Conservation (phyloP, 202 grass and related monocot species). For the Brachypodium distachyon region DNA sequence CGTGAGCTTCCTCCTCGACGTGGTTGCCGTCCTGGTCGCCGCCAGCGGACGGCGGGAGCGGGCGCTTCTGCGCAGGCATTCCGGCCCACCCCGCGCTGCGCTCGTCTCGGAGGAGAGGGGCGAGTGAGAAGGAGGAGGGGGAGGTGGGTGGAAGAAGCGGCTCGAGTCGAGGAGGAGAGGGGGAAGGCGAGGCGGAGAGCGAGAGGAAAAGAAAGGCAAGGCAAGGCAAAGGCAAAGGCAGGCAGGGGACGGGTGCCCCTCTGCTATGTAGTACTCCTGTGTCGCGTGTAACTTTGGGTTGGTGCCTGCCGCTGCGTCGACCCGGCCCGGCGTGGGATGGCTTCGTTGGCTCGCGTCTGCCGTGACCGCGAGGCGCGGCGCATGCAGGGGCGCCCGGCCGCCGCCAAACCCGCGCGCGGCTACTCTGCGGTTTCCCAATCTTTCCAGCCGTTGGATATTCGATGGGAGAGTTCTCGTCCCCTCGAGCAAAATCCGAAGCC, state of each 20-base stretch:
- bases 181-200: conserved; percentile 54
- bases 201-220: conserved; percentile 27
- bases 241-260: background rate
- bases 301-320: background rate
- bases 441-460: too few species aligned
- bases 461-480: too few species aligned
- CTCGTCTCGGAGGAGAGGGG: conserved; percentile 2
- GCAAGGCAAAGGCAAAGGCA: background rate
- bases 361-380: too few species aligned
- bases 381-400: too few species aligned
- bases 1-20: conserved; percentile 23
- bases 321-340: background rate
- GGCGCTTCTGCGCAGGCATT: conserved; percentile 94
- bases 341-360: too few species aligned
- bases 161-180: conserved; percentile 32
- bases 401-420: too few species aligned
- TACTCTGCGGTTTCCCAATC: too few species aligned
- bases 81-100: conserved; percentile 2
- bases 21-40: background rate
- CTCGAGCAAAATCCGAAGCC: too few species aligned
- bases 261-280: background rate
- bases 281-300: conserved; percentile 21
- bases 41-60: conserved; percentile 8
- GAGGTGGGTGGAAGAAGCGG: conserved; percentile 50
- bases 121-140: background rate